A percentile compares a stretch with the other conserved stretches of the same genome.
These are phyloP conservation scores for Coemansia sp. DNA, from an alignment of 371 early-diverging fungal genomes.

Conservation along the genomic window DNA sequence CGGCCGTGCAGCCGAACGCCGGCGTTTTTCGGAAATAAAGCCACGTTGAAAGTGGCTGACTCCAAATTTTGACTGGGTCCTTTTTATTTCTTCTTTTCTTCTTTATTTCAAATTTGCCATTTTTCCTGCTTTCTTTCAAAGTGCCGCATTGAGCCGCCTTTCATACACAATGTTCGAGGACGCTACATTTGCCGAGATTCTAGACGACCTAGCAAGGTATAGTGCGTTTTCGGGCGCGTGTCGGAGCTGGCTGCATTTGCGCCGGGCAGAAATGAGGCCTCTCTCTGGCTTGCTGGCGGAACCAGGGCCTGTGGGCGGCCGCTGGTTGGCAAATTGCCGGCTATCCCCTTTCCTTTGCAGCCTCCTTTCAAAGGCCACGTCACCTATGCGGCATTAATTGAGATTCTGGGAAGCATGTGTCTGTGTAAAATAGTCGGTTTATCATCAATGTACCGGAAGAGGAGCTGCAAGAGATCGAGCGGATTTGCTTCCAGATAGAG, in stretches of 20 bases:
- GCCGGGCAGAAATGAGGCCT: neutral
- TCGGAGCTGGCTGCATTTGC: neutral
- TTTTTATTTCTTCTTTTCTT: neutral
- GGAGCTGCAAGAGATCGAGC: slow-evolving; percentile 84
- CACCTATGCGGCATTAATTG: neutral
- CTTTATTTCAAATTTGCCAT: slow-evolving; percentile 8
- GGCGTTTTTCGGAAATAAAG: too few species aligned
- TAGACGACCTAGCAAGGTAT: slow-evolving; percentile 85
- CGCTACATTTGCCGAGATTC: slow-evolving; percentile 73
- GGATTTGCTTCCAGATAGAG: slow-evolving; percentile 98
- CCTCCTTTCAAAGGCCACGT: neutral
- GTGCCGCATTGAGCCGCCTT: slow-evolving; percentile 7
- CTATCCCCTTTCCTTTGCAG: neutral
- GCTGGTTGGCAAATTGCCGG: too few species aligned
- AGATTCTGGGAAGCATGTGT: slow-evolving; percentile 1
- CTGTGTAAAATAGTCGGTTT: slow-evolving; percentile 68
- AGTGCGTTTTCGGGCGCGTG: neutral
- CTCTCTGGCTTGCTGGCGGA: neutral
- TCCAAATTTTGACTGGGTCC: neutral
- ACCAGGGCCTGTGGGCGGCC: neutral
- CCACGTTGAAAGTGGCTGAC: neutral
- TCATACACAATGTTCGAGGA: slow-evolving; percentile 57
- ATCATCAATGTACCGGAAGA: slow-evolving; percentile 95
- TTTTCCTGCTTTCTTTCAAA: slow-evolving; percentile 11
- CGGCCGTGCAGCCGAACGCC: neutral